Base-by-base conservation (phyloP, 108 stramenopile species). In the Nitzschia sp. region DNA sequence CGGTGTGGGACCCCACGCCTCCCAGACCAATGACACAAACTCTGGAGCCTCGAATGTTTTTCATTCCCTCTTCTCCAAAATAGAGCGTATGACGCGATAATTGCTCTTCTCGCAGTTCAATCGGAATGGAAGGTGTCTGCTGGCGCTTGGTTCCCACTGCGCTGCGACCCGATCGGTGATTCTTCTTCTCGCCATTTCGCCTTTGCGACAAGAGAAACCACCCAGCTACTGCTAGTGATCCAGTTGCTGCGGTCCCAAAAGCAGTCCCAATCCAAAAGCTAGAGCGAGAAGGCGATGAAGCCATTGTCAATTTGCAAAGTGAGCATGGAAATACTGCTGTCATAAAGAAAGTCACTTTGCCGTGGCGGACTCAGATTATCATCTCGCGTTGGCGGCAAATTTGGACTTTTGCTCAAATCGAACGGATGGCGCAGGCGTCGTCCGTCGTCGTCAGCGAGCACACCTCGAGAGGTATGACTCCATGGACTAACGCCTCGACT, bases 1-100 rank as follows among this genome's bases (percentile, higher is more conserved):
- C 97, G 5, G 89, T 76, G 71, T 99, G 99, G 38, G 89, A 90
- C 25, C 96, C 94, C 1, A 99, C 97, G 17, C 98, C 97, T n/a
- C 98, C 98, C 30, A 96, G 70, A n/a, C 98, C 98, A 32, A 99
- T 92, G 23, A 99, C 91, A 62, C 77, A 78, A 23, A 97, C 82
- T 9, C 95, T 80, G 46, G 82, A 78, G 18, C 70, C 53, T 47
- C 59, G 72, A 28, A 95, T 69, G 4, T 25, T 42, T 9, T 83
- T 47, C 79, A 94, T 88, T 0, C 85, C 86, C 3, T 89, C 81
- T 30, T 88, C 74, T 59, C 90, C 93, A 82, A 98, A 97, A 74
- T 93, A 99, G 0, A 95, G 90, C 17, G 82, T 57, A 53, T 93
- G 95, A 13, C 98, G 87, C 0, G 96, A 96, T 48, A 99, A 82